Evolutionary conservation across 805 yeast genomes (phyloP), one percentile per base, ranked within the genome.

Genomic region (Ogataea pignaliae): DNA sequence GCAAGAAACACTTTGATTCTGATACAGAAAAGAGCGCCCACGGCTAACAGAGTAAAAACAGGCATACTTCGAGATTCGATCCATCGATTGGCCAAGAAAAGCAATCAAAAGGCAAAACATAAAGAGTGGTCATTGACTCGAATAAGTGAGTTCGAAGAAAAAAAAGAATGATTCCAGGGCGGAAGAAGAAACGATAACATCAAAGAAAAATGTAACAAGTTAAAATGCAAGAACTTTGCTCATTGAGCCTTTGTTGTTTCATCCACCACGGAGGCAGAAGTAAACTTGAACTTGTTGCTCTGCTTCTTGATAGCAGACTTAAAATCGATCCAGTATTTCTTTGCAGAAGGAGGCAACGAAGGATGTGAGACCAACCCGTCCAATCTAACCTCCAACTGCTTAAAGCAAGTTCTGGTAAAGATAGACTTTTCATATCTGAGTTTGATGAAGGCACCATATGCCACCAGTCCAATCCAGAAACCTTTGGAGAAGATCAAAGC

Each of bases 341-440:
- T 79, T 41, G 71, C 65, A 5, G 55, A 52, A 11, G 76, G 74
- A 14, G 85, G 83, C 15, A 79, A 68, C n/a, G 68, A 54, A 36
- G 83, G 76, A 55, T 70, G 70, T 43, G 78, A 75, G 34, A 80
- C 66, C 14, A 80, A 45, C 15, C 83, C 79, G 60, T 83, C 66
- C 14, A 77, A 53, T 53, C 83, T 71, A 39, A 85, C 81, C 64
- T 86, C 95, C 70, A 83, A 70, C 41, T 73, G 70, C 68, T 84
- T 80, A 60, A 88, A 70, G 29, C 79, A 42, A 16, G 53, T 55
- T 65, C 87, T 82, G 44, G 88, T 83, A 68, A 80, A 81, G 29
- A 78, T 70, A 3, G 93, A 84, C 53, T 79, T 81, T 60, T 88
- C 95, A 60, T 72, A 86, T 64, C 96, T 79, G 45, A 84, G 64